These are phyloP conservation scores for Lentinus tigrinus DNA, from an alignment of 768 basidiomycete species.

Conservation along the genomic window DNA sequence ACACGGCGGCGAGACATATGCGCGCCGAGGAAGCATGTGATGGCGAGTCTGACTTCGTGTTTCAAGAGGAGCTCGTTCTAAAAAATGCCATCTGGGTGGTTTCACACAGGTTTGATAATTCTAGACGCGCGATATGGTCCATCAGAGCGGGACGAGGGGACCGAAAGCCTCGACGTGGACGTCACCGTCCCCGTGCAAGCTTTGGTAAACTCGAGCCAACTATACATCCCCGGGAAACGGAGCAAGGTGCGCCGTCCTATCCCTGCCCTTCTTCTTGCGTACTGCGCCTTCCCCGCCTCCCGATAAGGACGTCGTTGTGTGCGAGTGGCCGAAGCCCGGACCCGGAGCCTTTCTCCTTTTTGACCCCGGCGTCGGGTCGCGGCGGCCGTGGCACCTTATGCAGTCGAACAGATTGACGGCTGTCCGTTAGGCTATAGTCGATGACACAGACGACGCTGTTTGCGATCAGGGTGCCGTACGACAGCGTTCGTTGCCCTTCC, in stretches of 20 bases:
- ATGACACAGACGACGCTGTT: neutral
- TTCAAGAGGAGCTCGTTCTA: conserved; percentile 12
- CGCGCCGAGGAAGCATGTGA: conserved; percentile 63
- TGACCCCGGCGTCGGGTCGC: conserved; percentile 4
- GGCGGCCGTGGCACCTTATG: conserved; percentile 7
- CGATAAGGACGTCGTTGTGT: conserved; percentile 8
- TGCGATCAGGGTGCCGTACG: neutral
- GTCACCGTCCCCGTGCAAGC: conserved; percentile 83
- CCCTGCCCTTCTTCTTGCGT: neutral
- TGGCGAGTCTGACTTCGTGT: conserved; percentile 41
- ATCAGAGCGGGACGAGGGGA: conserved; percentile 46
- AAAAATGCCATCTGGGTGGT: conserved; percentile 1
- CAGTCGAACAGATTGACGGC: conserved; percentile 6
- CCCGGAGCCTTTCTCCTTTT: conserved; percentile 2
- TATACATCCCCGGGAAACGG: conserved; percentile 74
- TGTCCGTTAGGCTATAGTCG: conserved; percentile 7
- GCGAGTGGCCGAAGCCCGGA: conserved; percentile 7
- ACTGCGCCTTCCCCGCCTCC: conserved; percentile 2
- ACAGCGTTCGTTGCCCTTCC: neutral
- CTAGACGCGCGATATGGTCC: conserved; percentile 73
- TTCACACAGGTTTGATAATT: conserved; percentile 66
- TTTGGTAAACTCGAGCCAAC: conserved; percentile 72
- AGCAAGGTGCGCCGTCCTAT: conserved; percentile 56
- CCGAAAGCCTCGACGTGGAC: conserved; percentile 61
- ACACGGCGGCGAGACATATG: conserved; percentile 62